These are phyloP conservation scores for Plectosphaerella sp. DNA, from an alignment of 2,329 filamentous ascomycete species.

Conservation along the genomic window DNA sequence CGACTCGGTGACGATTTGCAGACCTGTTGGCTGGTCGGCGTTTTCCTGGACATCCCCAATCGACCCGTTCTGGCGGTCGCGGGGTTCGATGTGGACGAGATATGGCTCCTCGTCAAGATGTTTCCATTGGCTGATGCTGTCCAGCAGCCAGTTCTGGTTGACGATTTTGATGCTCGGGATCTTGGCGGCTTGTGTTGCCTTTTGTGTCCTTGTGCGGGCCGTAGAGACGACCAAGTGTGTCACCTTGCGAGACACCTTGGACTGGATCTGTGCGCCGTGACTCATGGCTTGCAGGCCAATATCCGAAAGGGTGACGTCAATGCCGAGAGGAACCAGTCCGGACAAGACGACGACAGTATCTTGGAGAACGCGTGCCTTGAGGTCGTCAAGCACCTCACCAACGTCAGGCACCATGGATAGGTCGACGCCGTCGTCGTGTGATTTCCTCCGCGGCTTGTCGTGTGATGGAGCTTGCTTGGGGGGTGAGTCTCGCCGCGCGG, in stretches of 20 bases:
- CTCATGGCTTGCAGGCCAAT: conserved; percentile 81
- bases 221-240: conserved; percentile 73
- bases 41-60: conserved; percentile 7
- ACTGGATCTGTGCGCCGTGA: conserved; percentile 69
- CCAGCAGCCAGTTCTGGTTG: conserved; percentile 81
- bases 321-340: conserved; percentile 79
- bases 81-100: conserved; percentile 68
- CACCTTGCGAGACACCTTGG: conserved; percentile 55
- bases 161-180: conserved; percentile 85
- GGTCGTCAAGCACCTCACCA: conserved; percentile 73
- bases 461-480: conserved; percentile 14
- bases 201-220: conserved; percentile 74
- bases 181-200: conserved; percentile 81
- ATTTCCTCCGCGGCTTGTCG: conserved; percentile 10
- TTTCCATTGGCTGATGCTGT: conserved; percentile 80
- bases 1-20: conserved; percentile 18
- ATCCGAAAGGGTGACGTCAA: conserved; percentile 76
- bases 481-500: conserved; percentile 26
- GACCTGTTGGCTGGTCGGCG: conserved; percentile 13
- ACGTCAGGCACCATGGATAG: conserved; percentile 71
- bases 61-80: conserved; percentile 46
- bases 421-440: conserved; percentile 37
- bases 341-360: conserved; percentile 82
- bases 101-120: conserved; percentile 76
- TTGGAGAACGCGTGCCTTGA: conserved; percentile 73